Evolutionary conservation across 306 rosid genomes (phyloP), one percentile per base, ranked within the genome.

Genomic region (Cicer pinnatifidum): DNA sequence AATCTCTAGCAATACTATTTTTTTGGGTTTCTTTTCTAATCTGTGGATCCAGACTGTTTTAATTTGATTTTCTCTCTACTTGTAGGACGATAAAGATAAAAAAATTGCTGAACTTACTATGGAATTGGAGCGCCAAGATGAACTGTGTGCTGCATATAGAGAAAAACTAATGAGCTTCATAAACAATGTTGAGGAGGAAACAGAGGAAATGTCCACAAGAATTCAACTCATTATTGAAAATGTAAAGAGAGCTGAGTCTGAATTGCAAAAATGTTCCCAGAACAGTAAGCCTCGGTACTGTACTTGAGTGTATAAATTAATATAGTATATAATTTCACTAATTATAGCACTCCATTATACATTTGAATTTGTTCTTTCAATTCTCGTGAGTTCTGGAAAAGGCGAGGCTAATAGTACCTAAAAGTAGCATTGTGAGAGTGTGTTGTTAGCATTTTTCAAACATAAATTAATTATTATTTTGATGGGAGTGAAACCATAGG

Each of bases 51-150:
- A 16, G 41, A 12, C 73, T 0, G 12, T 60, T 68, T 69, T 28
- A 51, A 57, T 9, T 62, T 61, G 12, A 41, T 41, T 51, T 72
- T 63, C 67, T 45, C 16, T 71, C 13, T 77, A 8, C 58, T 69
- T 83, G 84, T 69, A 91, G 97, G 96, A 88, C 11, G 94, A 89
- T 56, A 93, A 91, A 82, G 96, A 91, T 76, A 84, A 80, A 83
- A 93, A 89, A 79, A 93, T 93, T 71, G 91, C 89, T 45, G 97
- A 93, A 64, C 96, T 93, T 50, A 85, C 84, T 3, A 61, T 54
- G 91, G 98, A 93, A 87, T 79, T 93, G 83, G 88, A 93, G 81
- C 91, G 35, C 47, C 98, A 89, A 76, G 91, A 91, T 81, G 87
- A 83, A 76, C 81, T 85, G 1, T 93, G 98, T 58, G 85, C 85